Evolutionary conservation across 2,329 filamentous ascomycete species (phyloP).

Genomic region (Thermoascus crustaceus): DNA sequence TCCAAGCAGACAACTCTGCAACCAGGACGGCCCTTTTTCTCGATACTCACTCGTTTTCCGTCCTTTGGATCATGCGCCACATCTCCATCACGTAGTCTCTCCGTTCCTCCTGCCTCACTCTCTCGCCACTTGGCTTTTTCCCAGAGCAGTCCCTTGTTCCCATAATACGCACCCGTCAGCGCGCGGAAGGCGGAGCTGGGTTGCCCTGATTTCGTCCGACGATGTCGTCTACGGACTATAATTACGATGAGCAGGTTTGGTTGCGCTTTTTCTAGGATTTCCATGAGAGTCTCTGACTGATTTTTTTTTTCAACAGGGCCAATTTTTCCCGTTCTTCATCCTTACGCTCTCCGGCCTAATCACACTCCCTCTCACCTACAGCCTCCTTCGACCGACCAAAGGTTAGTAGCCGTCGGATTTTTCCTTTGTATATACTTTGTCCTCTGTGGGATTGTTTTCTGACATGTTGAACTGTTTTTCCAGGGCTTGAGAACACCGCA

Average conservation of each 20-base stretch:
- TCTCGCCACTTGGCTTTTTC: not conserved
- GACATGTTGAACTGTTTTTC: slow-evolving; percentile 9
- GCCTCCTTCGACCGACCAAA: slow-evolving; percentile 70
- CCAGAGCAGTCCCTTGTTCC: not conserved
- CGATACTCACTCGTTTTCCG: not conserved
- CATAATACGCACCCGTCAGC: not conserved
- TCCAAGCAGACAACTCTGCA: not conserved
- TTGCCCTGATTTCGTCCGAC: slow-evolving; percentile 22
- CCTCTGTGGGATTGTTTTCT: slow-evolving; percentile 14
- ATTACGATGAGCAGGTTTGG: slow-evolving; percentile 83
- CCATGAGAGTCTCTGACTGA: not conserved
- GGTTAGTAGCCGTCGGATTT: slow-evolving; percentile 38
- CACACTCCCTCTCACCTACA: slow-evolving; percentile 84
- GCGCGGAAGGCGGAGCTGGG: not conserved
- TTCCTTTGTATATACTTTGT: not conserved
- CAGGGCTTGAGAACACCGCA: slow-evolving; percentile 68
- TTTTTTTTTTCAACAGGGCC: slow-evolving; percentile 49
- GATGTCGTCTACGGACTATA: slow-evolving; percentile 89
- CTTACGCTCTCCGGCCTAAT: slow-evolving; percentile 80
- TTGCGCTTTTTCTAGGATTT: not conserved
- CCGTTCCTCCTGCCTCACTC: not conserved
- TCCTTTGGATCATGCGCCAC: not conserved
- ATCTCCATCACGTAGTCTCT: not conserved
- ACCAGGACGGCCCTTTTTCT: not conserved
- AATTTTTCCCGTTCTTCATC: slow-evolving; percentile 99